phyloP scores from a whole-genome alignment of 1,139 yeast species.

The Saccharomyces uvarum region DNA sequence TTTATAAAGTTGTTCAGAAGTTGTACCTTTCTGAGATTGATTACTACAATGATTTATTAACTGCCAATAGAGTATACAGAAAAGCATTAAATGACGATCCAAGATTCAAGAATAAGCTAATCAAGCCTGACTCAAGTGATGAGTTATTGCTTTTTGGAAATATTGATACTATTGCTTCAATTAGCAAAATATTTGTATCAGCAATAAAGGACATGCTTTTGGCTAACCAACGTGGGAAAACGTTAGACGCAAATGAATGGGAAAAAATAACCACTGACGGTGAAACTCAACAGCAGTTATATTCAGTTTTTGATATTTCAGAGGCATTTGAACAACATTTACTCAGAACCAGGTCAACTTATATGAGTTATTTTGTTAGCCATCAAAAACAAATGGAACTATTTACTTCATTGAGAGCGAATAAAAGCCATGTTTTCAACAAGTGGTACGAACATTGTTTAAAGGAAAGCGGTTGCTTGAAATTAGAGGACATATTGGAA shows the following conservation, averaged over 20 bases:
- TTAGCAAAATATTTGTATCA: conserved; percentile 27
- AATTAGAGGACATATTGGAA: conserved; percentile 20
- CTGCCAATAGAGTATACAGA: conserved; percentile 28
- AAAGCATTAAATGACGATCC: conserved; percentile 21
- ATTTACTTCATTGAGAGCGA: conserved; percentile 15
- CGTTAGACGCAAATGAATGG: conserved; percentile 13
- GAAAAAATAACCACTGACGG: conserved; percentile 7
- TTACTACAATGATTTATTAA: conserved; percentile 20
- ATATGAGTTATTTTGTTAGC: conserved; percentile 23
- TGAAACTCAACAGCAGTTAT: conserved; percentile 4
- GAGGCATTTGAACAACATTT: conserved; percentile 24
- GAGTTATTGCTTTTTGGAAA: conserved; percentile 34
- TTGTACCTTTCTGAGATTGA: conserved; percentile 25
- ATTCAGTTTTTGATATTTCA: conserved; percentile 24
- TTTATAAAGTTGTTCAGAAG: conserved; percentile 20
- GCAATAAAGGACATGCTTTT: conserved; percentile 14
- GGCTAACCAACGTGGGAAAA: conserved; percentile 3
- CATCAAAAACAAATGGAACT: conserved; percentile 24
- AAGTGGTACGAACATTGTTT: conserved; percentile 27
- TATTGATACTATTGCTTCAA: conserved; percentile 31
- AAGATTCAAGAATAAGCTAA: conserved; percentile 22
- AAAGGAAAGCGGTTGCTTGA: conserved; percentile 12
- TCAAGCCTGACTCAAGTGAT: conserved; percentile 20
- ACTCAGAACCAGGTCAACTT: conserved; percentile 31
- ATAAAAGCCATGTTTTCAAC: conserved; percentile 8